Base-by-base conservation (phyloP, 23 red algal species). In the Pyropia yezoensis region DNA sequence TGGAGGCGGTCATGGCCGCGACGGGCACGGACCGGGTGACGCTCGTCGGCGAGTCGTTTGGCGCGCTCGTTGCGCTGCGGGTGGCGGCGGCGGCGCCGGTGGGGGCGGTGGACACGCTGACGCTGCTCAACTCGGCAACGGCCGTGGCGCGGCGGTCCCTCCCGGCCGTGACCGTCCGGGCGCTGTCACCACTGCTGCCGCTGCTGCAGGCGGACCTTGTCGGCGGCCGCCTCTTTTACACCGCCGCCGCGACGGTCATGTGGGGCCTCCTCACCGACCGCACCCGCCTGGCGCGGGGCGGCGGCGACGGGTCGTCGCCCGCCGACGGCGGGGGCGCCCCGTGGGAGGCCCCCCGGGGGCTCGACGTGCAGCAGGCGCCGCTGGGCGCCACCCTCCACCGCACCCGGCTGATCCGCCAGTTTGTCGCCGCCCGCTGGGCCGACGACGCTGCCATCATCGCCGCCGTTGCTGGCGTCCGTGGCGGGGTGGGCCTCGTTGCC, bases 1-100 rank as follows among this genome's bases (percentile, higher is more conserved):
- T 47, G 6, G 39, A 6, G 39, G 39, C 39, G 39, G 39, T 47
- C 1, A 13, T 13, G 39, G 39, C 39, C 39, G 39, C 39, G 4
- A 47, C 39, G 4, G 39, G 39, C 7, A 13, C 39, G 6, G 39
- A 47, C 39, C 39, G 39, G 6, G 39, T 47, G 39, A 47, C 39
- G 39, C 39, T 80, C 49, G 63, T 83, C 49, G 78, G 67, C 34
- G 78, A 83, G 61, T 71, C 65, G 32, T 83, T 83, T 65, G 78
- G 78, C 24, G 78, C 78, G 16, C 63, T 67, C 51, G 29, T 83
- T 19, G 78, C 78, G 15, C 39, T 83, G 52, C 78, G 65, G 21
- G 24, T 83, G 25, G 76, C 54, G 49, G 78, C 78, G 17, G 67
- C 78, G 49, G 49, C 54, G 21, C 66, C 59, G 32, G 62, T 7